Evolutionary conservation across 208 protist genomes (phyloP).

Genomic region (Trypanosoma avium): DNA sequence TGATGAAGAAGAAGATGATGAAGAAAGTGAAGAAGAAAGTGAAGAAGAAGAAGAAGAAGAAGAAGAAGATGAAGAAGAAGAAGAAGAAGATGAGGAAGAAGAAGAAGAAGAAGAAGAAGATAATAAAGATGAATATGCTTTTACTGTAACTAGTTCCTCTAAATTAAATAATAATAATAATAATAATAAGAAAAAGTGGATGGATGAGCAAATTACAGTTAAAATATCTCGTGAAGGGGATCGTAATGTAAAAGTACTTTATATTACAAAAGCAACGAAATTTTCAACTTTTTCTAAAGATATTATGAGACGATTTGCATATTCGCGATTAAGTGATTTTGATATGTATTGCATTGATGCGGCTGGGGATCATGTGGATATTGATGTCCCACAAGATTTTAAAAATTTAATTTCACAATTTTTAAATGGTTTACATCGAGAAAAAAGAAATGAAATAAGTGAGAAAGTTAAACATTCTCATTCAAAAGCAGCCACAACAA

Average conservation of each 20-base stretch:
- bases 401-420: constrained; percentile 43
- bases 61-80: constrained; percentile 29
- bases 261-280: constrained; percentile 32
- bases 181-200: background rate
- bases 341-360: constrained; percentile 80
- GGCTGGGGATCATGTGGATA: constrained; percentile 71
- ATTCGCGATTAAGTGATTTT: constrained; percentile 57
- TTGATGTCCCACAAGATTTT: constrained; percentile 75
- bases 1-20: constrained; percentile 20
- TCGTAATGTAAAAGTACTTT: constrained; percentile 70
- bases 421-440: constrained; percentile 19
- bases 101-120: constrained; percentile 16
- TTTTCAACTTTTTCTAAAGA: constrained; percentile 49
- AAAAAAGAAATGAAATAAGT: no score
- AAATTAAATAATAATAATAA: no score
- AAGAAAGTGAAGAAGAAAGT: constrained; percentile 8
- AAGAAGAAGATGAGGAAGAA: constrained; percentile 27
- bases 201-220: constrained; percentile 34
- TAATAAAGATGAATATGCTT: constrained; percentile 17
- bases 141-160: no score
- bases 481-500: no score
- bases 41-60: constrained; percentile 18
- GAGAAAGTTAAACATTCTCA: no score
- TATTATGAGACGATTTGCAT: constrained; percentile 72
- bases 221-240: constrained; percentile 82